Evolutionary conservation across 148 eudicot species (phyloP), one percentile per base, ranked within the genome.

Genomic region (Rheum nobile): DNA sequence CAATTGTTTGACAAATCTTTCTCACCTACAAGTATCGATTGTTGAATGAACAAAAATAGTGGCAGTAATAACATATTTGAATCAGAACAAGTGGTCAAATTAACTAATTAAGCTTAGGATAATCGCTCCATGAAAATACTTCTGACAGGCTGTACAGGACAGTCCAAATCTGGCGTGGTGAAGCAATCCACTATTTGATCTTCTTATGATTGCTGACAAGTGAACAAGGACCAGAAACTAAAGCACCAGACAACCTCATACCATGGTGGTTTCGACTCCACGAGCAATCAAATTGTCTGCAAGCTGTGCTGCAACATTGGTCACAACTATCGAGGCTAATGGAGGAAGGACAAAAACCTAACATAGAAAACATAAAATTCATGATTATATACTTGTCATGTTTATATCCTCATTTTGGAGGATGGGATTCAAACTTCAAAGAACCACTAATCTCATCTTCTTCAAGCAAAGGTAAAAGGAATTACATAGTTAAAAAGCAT

Each of bases 331-430:
- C 59, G 98, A 94, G 76, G 97, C 96, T 82, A 94, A 78, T 67
- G 98, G 90, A 82, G 98, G 98, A 77, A 91, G 89, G 38, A 94
- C 90, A 71, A 97, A 91, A 38, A 94, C 98, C 98, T 94, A 82
- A 79, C 75, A 70, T 14, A 77, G 21, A 11, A 71, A 67, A 29
- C 37, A 10, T 32, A 61, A 71, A 17, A 10, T 11, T 26, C 34
- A 57, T 12, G 9, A 57, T 26, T 57, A 10, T 57, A 1, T 57
- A 24, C 32, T 57, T 55, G 31, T 19, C 52, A 46, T 50, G 57
- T 17, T 50, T 50, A n/a, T 21, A 50, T 50, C n/a, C 57, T 26
- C 26, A 50, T 21, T 50, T 50, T 21, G 59, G 59, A 52, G 24
- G 59, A 16, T 26, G 26, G 22, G 11, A 24, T 26, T 26, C 59